phyloP scores from a whole-genome alignment of 2,329 filamentous ascomycete species.

The Ambrosiella xylebori region DNA sequence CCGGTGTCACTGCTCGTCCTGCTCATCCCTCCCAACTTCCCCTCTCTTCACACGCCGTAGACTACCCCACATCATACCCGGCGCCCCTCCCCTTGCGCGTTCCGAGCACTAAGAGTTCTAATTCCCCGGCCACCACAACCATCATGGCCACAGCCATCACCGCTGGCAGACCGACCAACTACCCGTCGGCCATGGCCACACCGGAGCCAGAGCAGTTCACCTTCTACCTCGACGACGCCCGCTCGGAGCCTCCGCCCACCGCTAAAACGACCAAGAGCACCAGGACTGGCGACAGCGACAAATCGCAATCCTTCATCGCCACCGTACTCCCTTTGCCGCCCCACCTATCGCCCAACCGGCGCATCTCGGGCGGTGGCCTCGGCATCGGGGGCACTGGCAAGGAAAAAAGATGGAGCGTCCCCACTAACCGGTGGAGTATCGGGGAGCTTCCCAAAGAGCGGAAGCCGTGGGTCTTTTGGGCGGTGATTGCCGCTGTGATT shows the following conservation, averaged over 20 bases:
- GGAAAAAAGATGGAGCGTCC: slow-evolving; percentile 10
- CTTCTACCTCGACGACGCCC: slow-evolving; percentile 7
- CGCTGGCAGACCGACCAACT: not conserved
- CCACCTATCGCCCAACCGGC: not conserved
- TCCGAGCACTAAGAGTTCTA: not conserved
- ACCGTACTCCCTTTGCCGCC: not conserved
- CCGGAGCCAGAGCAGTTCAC: slow-evolving; percentile 12
- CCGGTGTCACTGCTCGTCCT: no score
- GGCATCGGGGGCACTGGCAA: not conserved
- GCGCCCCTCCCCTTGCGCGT: slow-evolving; percentile 5
- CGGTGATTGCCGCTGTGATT: slow-evolving; percentile 18
- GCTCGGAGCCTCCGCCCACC: not conserved
- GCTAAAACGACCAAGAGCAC: not conserved
- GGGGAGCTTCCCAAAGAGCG: slow-evolving; percentile 16
- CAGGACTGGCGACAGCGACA: not conserved
- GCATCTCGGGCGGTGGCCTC: not conserved
- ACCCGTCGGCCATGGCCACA: not conserved
- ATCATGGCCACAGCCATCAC: slow-evolving; percentile 1
- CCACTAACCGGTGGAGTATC: slow-evolving; percentile 13
- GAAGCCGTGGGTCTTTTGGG: slow-evolving; percentile 22
- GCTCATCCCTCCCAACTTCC: no score
- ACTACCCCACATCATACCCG: not conserved
- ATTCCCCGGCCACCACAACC: no score
- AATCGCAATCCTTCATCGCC: not conserved
- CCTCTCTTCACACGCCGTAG: not conserved